Evolutionary conservation across 1,284 basidiomycete species (phyloP), one percentile per base, ranked within the genome.

Genomic region (Sporisorium graminicola): DNA sequence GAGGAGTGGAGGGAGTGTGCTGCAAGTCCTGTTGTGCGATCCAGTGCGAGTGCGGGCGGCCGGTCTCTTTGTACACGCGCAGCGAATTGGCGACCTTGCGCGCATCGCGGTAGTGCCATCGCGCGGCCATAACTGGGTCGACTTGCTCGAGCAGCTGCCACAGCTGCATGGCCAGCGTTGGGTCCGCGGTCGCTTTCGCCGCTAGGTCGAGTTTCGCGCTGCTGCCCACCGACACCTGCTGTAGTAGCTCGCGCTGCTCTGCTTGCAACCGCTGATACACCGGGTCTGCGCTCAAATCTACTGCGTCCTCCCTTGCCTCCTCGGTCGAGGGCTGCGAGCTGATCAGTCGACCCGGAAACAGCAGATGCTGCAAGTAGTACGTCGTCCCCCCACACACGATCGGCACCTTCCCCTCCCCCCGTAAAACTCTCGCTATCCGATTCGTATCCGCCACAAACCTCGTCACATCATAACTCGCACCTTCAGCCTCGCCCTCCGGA

Each of bases 31-130:
- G 89, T 81, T 94, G 85, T 44, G 53, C 60, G 33, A 93, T 88
- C 42, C 93, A 89, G 42, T 92, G 90, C 71, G 93, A 94, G 0
- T 92, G 89, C 29, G 87, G 88, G 40, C 88, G 88, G 1, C 91
- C 90, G 1, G 89, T 90, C 69, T 94, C 91, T 86, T 90, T 91
- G 72, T 95, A 91, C 33, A 98, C 91, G 50, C 90, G 89, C 2
- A 99, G 86, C 69, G 90, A 93, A 27, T 95, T 89, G 24, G 93
- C 86, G 2, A 98, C 92, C 85, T 98, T 99, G 20, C 97, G 89
- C 0, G 93, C 91, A 81, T 99, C 97, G 69, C 89, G 90, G 93
- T 94, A 97, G 86, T 99, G 97, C 96, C 97, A 99, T 70, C 95
- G 88, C 16, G 87, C 88, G 0, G 93, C 94, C 65, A 95, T 91